Base-by-base conservation (phyloP, 176 grass and related monocot genomes). In the Juncus inflexus region DNA sequence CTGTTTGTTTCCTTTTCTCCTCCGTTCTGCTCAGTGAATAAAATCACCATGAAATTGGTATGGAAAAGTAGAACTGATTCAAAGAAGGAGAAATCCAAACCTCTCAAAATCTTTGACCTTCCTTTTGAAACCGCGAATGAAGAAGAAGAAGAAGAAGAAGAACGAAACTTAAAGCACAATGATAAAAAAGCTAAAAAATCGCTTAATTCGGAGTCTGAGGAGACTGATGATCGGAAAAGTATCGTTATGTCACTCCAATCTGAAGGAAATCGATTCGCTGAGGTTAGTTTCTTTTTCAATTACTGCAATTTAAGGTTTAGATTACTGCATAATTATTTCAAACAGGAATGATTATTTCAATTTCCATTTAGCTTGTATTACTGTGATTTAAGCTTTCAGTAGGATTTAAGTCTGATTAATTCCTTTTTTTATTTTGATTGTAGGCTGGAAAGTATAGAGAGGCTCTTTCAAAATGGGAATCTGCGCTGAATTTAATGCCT, bases 381-480 rank as follows among this genome's bases (percentile, higher is more conserved):
- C 40, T 64, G 53, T 55, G 37, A 45, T 28, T 28, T 28, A 28
- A 28, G 19, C 19, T 28, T 28, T 28, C 19, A 28, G 19, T 1
- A 28, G 19, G 19, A 28, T 28, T 28, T 28, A 28, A 28, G 19
- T 28, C 19, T 28, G 19, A 28, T 28, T 28, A 28, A 28, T 28
- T 28, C 19, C 19, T 28, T 28, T 28, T 7, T 59, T 36, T 40
- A 52, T 60, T 47, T 7, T 73, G 12, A n/a, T 86, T 75, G 38
- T 78, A 95, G 91, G 81, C 86, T 80, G 83, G 91, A 3, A 87
- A 76, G 69, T 90, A 90, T 74, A 74, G 77, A 64, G 84, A 95
- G 80, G 86, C 91, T 42, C 76, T 95, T 77, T 72, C 76, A 36
- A 95, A 85, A 78, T 95, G 91, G 91, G 86, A 95, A 77, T 75